A percentile compares a stretch with the other conserved stretches of the same genome.
phyloP scores from a whole-genome alignment of 2,329 filamentous ascomycete genomes.

The Reticulascus tulasneorum region DNA sequence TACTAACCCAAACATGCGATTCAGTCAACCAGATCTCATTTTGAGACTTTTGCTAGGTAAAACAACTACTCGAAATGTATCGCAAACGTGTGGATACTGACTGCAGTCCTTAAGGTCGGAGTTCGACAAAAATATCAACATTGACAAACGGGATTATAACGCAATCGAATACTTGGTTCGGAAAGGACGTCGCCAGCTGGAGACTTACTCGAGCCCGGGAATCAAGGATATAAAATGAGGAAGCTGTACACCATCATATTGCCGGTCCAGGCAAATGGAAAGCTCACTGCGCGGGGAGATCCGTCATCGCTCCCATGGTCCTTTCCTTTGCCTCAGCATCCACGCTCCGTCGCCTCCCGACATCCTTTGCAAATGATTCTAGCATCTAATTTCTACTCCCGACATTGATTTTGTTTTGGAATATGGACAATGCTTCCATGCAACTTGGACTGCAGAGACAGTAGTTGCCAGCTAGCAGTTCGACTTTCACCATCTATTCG shows the following conservation, averaged over 20 bases:
- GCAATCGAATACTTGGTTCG: conserved; percentile 82
- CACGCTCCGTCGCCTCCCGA: too few relatives aligned
- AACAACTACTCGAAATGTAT: conserved; percentile 14
- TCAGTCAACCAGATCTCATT: conserved; percentile 56
- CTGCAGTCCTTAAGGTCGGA: conserved; percentile 51
- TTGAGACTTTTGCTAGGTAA: conserved; percentile 61
- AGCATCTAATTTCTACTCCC: conserved; percentile 1
- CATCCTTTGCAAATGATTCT: conserved; percentile 25
- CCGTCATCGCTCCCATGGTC: too few relatives aligned
- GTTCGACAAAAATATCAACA: conserved; percentile 64
- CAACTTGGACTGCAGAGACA: conserved; percentile 32
- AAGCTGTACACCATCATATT: too few relatives aligned
- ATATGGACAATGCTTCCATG: conserved; percentile 38
- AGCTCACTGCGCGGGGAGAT: too few relatives aligned
- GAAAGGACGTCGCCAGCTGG: conserved; percentile 76
- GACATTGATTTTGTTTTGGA: too few relatives aligned
- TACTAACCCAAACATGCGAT: conserved; percentile 2
- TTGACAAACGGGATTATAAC: conserved; percentile 81
- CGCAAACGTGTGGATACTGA: background rate
- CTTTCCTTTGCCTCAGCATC: too few relatives aligned
- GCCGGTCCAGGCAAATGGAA: too few relatives aligned
- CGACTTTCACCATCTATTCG: conserved; percentile 7
- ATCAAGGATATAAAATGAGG: conserved; percentile 66
- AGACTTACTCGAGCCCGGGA: conserved; percentile 73
- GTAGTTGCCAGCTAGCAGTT: conserved; percentile 8